phyloP scores from a whole-genome alignment of 2,329 filamentous ascomycete genomes.

The Claviceps fusiformis region DNA sequence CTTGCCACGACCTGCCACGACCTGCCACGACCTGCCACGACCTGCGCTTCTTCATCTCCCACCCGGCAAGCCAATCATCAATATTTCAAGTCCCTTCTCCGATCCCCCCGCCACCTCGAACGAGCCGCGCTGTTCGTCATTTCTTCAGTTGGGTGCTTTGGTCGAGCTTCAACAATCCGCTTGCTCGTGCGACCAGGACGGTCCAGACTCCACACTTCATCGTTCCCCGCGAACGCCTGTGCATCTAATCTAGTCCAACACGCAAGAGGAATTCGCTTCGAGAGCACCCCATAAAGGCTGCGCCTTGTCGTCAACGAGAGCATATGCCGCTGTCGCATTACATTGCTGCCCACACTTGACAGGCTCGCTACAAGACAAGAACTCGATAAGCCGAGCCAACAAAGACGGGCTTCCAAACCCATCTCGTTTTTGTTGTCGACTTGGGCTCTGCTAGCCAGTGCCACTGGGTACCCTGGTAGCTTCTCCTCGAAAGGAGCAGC shows the following conservation, averaged over 20 bases:
- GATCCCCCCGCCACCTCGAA: neutral
- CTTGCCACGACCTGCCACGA: neutral
- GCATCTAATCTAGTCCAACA: neutral
- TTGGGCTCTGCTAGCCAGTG: neutral
- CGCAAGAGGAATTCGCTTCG: neutral
- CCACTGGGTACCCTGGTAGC: neutral
- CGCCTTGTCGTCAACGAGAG: neutral
- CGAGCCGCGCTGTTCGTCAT: neutral
- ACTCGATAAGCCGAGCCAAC: neutral
- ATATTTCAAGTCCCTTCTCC: neutral
- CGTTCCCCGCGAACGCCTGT: neutral
- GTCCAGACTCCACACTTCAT: neutral
- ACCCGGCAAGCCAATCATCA: neutral
- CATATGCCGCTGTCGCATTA: neutral
- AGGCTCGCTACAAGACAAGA: neutral
- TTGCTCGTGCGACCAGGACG: slow-evolving; percentile 3
- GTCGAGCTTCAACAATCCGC: neutral
- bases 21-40: neutral
- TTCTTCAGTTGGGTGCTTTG: neutral
- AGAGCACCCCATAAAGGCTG: neutral
- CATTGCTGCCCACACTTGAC: neutral
- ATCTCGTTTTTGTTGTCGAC: neutral
- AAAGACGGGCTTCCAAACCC: neutral
- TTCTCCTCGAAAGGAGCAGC: neutral
- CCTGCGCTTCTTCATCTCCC: neutral